A percentile compares a stretch with the other conserved stretches of the same genome.
phyloP scores from a whole-genome alignment of 306 rosid species.

The Corylus heterophylla region DNA sequence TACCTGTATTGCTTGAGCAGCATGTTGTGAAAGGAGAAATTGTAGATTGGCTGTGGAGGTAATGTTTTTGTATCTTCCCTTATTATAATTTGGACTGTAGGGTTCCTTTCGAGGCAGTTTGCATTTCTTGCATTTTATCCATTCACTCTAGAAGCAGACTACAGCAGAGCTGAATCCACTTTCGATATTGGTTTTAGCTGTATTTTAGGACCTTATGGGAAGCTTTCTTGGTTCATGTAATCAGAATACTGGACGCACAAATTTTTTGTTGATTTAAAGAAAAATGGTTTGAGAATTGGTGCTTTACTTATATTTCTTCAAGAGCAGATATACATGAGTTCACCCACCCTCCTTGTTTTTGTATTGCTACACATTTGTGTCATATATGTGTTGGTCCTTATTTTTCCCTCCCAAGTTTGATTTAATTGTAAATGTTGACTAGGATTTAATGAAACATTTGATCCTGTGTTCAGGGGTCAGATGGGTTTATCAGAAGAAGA shows the following conservation, averaged over 20 bases:
- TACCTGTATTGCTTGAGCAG: constrained; percentile 69
- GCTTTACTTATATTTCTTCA: background rate
- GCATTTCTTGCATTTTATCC: background rate
- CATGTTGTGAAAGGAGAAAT: constrained; percentile 77
- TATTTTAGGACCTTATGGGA: background rate
- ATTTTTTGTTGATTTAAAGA: background rate
- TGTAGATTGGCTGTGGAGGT: constrained; percentile 83
- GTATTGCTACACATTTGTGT: background rate
- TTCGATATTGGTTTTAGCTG: background rate
- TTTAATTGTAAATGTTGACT: constrained; percentile 11
- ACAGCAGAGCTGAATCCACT: background rate
- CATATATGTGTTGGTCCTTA: background rate
- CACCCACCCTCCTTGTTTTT: background rate
- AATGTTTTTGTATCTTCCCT: constrained; percentile 1
- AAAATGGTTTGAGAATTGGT: background rate
- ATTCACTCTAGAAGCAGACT: background rate
- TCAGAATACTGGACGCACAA: background rate
- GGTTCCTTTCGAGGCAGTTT: background rate
- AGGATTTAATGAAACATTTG: constrained; percentile 11
- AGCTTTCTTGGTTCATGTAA: constrained; percentile 3
- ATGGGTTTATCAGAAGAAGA: constrained; percentile 86
- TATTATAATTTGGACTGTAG: background rate
- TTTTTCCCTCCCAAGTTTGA: background rate
- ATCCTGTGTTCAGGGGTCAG: constrained; percentile 70
- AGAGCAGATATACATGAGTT: background rate